A percentile compares a stretch with the other conserved stretches of the same genome.
These are phyloP conservation scores for Daldinia vernicosa DNA, from an alignment of 495 filamentous ascomycete species.

Conservation along the genomic window DNA sequence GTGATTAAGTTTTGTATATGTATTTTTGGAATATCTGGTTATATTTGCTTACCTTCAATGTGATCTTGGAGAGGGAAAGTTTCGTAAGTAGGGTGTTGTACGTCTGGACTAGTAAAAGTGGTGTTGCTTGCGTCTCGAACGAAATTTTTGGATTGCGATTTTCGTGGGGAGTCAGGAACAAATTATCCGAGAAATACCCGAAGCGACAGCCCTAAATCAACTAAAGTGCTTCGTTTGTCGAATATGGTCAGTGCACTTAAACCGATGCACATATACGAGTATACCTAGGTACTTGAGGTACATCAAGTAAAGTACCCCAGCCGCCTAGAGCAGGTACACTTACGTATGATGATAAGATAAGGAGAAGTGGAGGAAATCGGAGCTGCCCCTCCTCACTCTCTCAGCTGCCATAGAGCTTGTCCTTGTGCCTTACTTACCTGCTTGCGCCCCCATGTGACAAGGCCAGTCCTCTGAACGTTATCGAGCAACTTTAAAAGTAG, in stretches of 20 bases:
- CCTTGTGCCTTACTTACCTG: slow-evolving; percentile 24
- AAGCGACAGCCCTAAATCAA: slow-evolving; percentile 32
- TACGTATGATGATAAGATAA: slow-evolving; percentile 33
- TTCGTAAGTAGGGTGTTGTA: slow-evolving; percentile 23
- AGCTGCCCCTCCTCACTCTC: slow-evolving; percentile 24
- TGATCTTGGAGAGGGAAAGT: slow-evolving; percentile 40
- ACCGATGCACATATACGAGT: neutral
- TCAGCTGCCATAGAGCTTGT: slow-evolving; percentile 31
- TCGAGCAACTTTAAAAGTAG: neutral
- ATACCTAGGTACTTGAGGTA: slow-evolving; percentile 8
- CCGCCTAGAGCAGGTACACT: neutral
- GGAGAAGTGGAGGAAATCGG: neutral
- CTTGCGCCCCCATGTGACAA: slow-evolving; percentile 35
- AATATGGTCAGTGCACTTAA: neutral
- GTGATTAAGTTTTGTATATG: neutral
- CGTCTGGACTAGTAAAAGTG: neutral
- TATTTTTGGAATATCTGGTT: neutral
- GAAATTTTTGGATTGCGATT: slow-evolving; percentile 46
- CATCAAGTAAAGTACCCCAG: neutral
- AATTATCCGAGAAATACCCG: slow-evolving; percentile 46
- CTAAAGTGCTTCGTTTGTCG: neutral
- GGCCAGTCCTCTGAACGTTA: slow-evolving; percentile 13
- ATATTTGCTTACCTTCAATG: slow-evolving; percentile 40
- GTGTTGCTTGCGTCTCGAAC: slow-evolving; percentile 14
- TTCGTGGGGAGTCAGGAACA: slow-evolving; percentile 44